Conservation (phyloP, 2,329 filamentous ascomycete species). For the Graphiopsis chlorocephala region DNA sequence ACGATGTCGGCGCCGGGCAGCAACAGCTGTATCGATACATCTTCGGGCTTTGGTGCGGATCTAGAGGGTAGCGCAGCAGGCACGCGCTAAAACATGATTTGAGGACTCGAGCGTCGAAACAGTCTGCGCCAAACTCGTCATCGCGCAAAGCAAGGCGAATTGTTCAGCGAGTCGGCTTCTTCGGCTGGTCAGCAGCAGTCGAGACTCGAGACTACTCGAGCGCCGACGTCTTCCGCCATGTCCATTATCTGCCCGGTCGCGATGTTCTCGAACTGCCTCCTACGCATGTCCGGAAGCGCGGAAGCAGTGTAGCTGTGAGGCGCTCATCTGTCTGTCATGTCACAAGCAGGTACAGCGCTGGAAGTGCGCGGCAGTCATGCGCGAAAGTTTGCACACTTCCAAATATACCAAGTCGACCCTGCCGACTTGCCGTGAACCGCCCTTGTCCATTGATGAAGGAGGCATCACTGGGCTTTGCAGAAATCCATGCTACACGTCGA, state of each 20-base stretch:
- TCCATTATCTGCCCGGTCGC: background rate
- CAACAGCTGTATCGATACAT: background rate
- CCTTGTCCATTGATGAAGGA: background rate
- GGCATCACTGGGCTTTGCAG: background rate
- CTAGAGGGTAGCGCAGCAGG: conserved; percentile 2
- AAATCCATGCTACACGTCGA: background rate
- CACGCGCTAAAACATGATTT: conserved; percentile 8
- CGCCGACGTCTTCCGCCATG: conserved; percentile 9
- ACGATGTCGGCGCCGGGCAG: background rate
- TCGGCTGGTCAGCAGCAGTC: background rate
- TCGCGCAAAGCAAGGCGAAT: conserved; percentile 2
- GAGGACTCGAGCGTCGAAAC: conserved; percentile 4
- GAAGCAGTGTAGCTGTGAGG: conserved; percentile 4
- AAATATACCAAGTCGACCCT: background rate
- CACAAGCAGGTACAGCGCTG: background rate
- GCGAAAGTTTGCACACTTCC: background rate
- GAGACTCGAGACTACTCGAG: background rate
- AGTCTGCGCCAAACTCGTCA: conserved; percentile 11
- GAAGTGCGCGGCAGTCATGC: background rate
- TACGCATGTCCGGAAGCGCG: background rate
- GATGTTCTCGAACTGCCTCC: conserved; percentile 1
- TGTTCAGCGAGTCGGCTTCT: background rate
- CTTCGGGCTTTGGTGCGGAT: conserved; percentile 8
- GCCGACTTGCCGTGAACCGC: background rate
- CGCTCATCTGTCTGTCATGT: background rate